Conservation (phyloP, 2,329 filamentous ascomycete species). For the Aspergillus pseudonomiae region DNA sequence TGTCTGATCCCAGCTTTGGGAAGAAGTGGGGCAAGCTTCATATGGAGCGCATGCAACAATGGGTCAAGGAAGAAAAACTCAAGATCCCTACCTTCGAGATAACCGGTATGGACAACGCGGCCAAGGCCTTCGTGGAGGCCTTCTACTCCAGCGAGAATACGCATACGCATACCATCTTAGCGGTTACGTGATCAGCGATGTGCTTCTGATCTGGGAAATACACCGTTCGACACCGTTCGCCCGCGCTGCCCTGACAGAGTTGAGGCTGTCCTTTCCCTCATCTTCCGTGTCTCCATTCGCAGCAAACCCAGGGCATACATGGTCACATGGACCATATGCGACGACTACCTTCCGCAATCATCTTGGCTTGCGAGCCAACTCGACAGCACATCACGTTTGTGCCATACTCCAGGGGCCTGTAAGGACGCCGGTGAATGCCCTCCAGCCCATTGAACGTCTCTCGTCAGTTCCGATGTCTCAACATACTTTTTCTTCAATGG, state of each 20-base stretch:
- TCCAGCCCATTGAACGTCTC: background rate
- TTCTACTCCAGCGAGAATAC: background rate
- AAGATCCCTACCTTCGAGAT: background rate
- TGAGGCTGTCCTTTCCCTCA: background rate
- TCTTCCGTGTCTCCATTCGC: background rate
- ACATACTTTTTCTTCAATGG: background rate
- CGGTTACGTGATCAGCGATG: background rate
- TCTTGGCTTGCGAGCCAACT: background rate
- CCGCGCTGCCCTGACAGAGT: background rate
- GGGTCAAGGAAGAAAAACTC: background rate
- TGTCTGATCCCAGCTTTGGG: background rate
- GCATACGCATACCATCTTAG: background rate
- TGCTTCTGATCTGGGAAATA: background rate
- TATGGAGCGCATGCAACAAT: background rate
- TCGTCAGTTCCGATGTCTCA: background rate
- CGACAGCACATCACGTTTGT: background rate
- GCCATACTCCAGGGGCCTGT: background rate
- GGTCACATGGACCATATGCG: background rate
- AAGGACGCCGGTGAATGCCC: background rate
- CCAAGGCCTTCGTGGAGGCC: background rate
- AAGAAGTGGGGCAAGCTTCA: background rate
- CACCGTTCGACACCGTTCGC: background rate
- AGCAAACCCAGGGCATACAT: background rate
- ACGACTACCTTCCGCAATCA: background rate
- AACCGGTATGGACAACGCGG: background rate